Evolutionary conservation across 148 eudicot species (phyloP).

Genomic region (Cornus florida): DNA sequence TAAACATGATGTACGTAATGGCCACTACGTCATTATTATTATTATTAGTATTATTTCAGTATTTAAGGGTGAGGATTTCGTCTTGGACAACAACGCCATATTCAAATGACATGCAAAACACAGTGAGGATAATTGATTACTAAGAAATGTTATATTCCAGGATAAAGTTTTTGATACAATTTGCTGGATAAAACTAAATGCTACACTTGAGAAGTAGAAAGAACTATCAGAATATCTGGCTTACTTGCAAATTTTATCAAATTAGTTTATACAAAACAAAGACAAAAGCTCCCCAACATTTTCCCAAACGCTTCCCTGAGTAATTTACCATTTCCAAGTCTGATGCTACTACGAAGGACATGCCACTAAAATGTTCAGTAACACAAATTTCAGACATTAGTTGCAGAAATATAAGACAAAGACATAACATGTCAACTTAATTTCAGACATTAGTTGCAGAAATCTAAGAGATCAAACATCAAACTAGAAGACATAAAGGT

Average conservation of each 20-base stretch:
- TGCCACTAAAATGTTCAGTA: background rate
- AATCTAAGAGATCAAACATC: background rate
- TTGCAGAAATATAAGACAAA: too few species aligned
- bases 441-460: conserved; percentile 3
- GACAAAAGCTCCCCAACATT: too few species aligned
- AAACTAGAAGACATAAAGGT: background rate
- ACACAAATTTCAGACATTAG: background rate
- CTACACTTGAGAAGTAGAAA: too few species aligned
- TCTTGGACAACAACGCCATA: conserved; percentile 3
- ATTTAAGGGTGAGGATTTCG: background rate
- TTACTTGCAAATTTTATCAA: background rate
- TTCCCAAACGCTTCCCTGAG: too few species aligned
- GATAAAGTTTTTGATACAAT: background rate
- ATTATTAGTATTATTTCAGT: too few species aligned
- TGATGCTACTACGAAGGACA: too few species aligned
- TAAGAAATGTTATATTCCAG: background rate
- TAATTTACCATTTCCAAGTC: too few species aligned
- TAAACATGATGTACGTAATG: too few species aligned
- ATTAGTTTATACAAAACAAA: background rate
- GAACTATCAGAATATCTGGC: too few species aligned
- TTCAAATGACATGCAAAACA: background rate
- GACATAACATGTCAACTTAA: too few species aligned
- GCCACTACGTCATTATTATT: too few species aligned
- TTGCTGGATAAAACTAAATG: background rate
- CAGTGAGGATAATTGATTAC: background rate